A percentile compares a stretch with the other conserved stretches of the same genome.
Conservation (phyloP, 2,329 filamentous ascomycete species). For the Sordariomycetes sp. region DNA sequence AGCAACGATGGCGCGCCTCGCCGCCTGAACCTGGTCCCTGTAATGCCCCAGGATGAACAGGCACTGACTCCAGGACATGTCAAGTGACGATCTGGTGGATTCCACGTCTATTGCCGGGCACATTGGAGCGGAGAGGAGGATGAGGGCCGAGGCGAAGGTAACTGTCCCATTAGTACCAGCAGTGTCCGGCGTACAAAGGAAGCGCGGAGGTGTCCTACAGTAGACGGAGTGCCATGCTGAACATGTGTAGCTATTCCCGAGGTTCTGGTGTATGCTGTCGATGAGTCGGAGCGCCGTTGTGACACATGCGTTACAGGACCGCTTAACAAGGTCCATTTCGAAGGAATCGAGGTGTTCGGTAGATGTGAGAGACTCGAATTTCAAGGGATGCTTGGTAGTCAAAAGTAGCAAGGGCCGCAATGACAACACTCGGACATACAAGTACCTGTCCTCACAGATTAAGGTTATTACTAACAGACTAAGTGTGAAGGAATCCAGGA, state of each 20-base stretch:
- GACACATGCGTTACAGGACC: neutral
- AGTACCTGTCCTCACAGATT: neutral
- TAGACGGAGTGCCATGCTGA: conserved; percentile 2
- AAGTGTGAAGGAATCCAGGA: neutral
- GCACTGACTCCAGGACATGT: neutral
- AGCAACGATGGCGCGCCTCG: neutral
- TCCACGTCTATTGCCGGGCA: neutral
- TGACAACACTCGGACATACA: neutral
- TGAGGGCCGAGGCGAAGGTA: neutral
- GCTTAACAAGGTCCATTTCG: neutral
- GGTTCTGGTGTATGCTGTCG: neutral
- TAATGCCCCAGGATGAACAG: neutral
- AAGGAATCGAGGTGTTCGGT: neutral
- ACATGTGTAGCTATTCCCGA: neutral
- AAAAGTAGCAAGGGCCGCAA: neutral
- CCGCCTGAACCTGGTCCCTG: neutral
- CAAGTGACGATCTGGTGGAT: neutral
- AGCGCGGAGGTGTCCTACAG: neutral
- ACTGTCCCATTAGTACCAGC: neutral
- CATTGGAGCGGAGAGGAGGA: neutral
- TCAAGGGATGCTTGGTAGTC: neutral
- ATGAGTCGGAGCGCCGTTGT: neutral
- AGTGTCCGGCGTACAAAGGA: neutral
- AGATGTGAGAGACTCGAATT: neutral
- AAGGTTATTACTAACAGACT: neutral